Evolutionary conservation across 768 basidiomycete species (phyloP).

Genomic region (Tephrocybe sp.): DNA sequence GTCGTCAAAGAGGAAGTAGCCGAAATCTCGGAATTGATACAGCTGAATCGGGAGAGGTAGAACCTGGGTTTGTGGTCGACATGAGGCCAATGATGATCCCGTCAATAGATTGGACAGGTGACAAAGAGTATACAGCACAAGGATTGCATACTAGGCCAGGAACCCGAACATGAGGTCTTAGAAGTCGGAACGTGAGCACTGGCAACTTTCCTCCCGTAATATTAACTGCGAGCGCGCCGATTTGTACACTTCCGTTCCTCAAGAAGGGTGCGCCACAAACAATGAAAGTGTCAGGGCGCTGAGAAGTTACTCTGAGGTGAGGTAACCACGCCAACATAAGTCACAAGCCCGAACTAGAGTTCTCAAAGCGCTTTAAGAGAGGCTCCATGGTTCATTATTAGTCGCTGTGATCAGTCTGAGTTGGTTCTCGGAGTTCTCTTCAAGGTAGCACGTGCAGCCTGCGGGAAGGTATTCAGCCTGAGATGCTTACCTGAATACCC

Average conservation of each 20-base stretch:
- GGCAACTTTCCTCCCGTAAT: not conserved
- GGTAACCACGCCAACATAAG: not conserved
- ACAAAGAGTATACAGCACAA: slow-evolving; percentile 4
- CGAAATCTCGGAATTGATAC: not conserved
- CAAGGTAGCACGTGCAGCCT: too few relatives aligned
- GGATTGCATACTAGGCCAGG: not conserved
- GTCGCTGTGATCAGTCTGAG: too few relatives aligned
- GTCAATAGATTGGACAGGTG: not conserved
- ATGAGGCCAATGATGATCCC: slow-evolving; percentile 8
- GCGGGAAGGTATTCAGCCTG: too few relatives aligned
- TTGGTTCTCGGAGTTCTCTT: too few relatives aligned
- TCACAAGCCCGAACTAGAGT: too few relatives aligned
- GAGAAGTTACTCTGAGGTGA: not conserved
- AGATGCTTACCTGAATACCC: too few relatives aligned
- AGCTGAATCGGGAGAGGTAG: not conserved
- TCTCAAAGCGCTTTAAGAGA: too few relatives aligned
- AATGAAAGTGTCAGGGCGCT: slow-evolving; percentile 4
- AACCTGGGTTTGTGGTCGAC: not conserved
- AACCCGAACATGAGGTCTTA: slow-evolving; percentile 2
- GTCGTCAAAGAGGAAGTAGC: not conserved
- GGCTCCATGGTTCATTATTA: too few relatives aligned
- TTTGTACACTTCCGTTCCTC: not conserved
- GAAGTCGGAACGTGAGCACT: not conserved
- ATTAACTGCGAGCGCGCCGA: not conserved
- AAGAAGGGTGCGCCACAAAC: slow-evolving; percentile 13